Evolutionary conservation across 768 basidiomycete species (phyloP), one percentile per base, ranked within the genome.

Genomic region (Sporobolomyces pararoseus): DNA sequence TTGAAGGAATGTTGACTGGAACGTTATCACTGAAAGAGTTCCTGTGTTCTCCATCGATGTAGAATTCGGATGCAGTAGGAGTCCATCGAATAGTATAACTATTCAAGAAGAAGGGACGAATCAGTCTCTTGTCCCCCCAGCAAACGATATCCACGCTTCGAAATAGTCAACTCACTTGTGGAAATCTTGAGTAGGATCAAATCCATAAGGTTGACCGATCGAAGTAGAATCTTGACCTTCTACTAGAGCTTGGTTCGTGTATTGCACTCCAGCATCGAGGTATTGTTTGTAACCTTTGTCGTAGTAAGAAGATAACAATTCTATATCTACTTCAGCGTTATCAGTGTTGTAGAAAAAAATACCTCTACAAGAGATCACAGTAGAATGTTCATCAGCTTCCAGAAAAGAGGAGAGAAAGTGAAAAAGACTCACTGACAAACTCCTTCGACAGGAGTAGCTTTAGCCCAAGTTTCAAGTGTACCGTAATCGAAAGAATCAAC

Each of bases 71-170:
- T 19, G 27, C 39, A 10, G 5, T 32, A 3, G 47, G 16, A 29
- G 57, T 66, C 66, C 66, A 67, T 1, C 4, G 31, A 27, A 67
- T 44, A 27, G 58, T 67, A 51, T 67, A 67, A 23, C n/a, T n/a
- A n/a, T n/a, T n/a, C n/a, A n/a, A n/a, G n/a, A n/a, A n/a, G n/a
- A n/a, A n/a, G n/a, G n/a, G n/a, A n/a, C n/a, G n/a, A n/a, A n/a
- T n/a, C n/a, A n/a, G n/a, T n/a, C n/a, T n/a, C n/a, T n/a, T n/a
- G n/a, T n/a, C n/a, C n/a, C n/a, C n/a, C n/a, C n/a, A n/a, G n/a
- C n/a, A n/a, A n/a, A n/a, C n/a, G n/a, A n/a, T n/a, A n/a, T n/a
- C n/a, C n/a, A n/a, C n/a, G n/a, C n/a, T n/a, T n/a, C n/a, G n/a
- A n/a, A n/a, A n/a, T n/a, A n/a, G n/a, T n/a, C n/a, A n/a, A n/a